phyloP scores from a whole-genome alignment of 495 filamentous ascomycete species.

The Trichoderma reesei region DNA sequence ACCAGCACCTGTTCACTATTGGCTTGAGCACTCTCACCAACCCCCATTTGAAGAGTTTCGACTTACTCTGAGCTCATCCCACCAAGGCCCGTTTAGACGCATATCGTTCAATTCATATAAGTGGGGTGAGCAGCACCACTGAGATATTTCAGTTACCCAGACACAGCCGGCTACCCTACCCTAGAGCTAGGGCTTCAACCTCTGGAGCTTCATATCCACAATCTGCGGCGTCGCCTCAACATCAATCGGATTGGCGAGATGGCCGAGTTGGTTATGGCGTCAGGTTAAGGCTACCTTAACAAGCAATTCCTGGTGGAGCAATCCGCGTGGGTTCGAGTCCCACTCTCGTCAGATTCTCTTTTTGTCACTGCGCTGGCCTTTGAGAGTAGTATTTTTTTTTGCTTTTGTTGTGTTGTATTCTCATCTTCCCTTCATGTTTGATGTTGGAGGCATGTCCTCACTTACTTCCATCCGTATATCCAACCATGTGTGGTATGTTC shows the following conservation, averaged over 20 bases:
- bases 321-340: slow-evolving; percentile 35
- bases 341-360: slow-evolving; percentile 26
- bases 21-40: background rate
- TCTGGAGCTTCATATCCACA: slow-evolving; percentile 4
- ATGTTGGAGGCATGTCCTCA: too few species aligned
- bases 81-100: slow-evolving; percentile 3
- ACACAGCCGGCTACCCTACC: background rate
- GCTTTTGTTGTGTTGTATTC: background rate
- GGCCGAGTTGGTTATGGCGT: slow-evolving; percentile 8
- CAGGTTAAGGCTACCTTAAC: slow-evolving; percentile 9
- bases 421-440: too few species aligned
- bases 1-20: background rate
- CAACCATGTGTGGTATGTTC: too few species aligned
- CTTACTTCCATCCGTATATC: too few species aligned
- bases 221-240: background rate
- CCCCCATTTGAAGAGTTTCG: background rate
- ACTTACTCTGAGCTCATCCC: background rate
- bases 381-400: background rate
- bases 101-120: background rate
- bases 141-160: too few species aligned
- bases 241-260: slow-evolving; percentile 6
- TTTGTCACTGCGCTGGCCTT: background rate
- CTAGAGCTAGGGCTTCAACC: background rate
- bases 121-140: background rate
- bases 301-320: slow-evolving; percentile 21